Evolutionary conservation across 2,329 filamentous ascomycete species (phyloP), one percentile per base, ranked within the genome.

Genomic region (Penicillium sclerotiorum): DNA sequence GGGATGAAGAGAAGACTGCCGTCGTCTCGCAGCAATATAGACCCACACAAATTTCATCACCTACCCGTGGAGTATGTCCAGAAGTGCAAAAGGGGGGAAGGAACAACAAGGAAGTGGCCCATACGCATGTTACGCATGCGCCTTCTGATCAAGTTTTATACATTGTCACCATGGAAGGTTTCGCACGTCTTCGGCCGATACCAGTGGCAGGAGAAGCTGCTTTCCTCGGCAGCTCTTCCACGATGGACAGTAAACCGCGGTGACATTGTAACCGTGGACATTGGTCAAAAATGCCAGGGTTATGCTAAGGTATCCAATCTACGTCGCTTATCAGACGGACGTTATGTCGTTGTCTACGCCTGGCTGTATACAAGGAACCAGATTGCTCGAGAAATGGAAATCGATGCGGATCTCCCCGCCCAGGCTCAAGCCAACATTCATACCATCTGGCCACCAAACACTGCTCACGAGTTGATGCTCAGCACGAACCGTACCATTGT

Each of bases 361-460:
- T 54, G 47, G 48, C 32, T 49, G 23, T 53, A 46, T 40, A 49
- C 46, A 17, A 41, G 45, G 20, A 18, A 50, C 21, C 22, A 53
- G 17, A 44, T 53, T 15, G 8, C 18, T 40, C n/a, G 20, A n/a
- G 38, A 52, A 37, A 23, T 53, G 5, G 13, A 49, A 20, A 22
- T 45, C 11, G 41, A 53, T 17, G 38, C 25, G n/a, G 27, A 3
- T 25, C n/a, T 49, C 4, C 23, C 41, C n/a, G 15, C 23, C 11
- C 15, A 9, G 15, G 39, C 41, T 28, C 39, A 17, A 20, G 38
- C 23, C 4, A 23, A 52, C 28, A 53, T 54, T 13, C 22, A 51
- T 35, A 12, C 33, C 13, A 43, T 45, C 40, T 51, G 43, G 49
- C 49, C 36, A 13, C 32, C 28, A 8, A 17, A 27, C 13, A 23